Conservation (phyloP, 768 basidiomycete species). For the Rhizopogon salebrosus region DNA sequence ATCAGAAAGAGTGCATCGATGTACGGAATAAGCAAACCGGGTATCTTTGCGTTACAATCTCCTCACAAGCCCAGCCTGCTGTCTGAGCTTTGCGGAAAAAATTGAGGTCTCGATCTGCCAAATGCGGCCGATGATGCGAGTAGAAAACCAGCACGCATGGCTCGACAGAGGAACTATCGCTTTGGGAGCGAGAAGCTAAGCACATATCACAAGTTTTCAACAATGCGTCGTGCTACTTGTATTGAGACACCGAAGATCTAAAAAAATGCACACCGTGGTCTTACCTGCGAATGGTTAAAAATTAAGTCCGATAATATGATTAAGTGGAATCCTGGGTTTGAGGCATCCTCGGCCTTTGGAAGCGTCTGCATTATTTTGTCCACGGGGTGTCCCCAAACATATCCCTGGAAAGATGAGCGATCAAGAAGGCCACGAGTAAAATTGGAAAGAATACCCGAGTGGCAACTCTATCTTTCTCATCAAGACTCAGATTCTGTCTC, state of each 20-base stretch:
- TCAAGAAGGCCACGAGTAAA: conserved; percentile 7
- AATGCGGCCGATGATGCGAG: conserved; percentile 81
- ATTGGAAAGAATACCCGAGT: conserved; percentile 33
- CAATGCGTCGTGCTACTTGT: conserved; percentile 69
- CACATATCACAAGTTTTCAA: conserved; percentile 63
- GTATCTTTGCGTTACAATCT: conserved; percentile 59
- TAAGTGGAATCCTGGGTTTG: conserved; percentile 53
- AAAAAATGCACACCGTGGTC: conserved; percentile 2
- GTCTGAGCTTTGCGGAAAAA: conserved; percentile 67
- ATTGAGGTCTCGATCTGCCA: conserved; percentile 75
- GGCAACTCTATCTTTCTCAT: conserved; percentile 12
- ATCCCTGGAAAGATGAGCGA: conserved; percentile 45
- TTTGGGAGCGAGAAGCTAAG: conserved; percentile 19
- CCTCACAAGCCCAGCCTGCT: conserved; percentile 68
- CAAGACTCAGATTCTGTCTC: conserved; percentile 41
- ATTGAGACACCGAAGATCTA: conserved; percentile 1
- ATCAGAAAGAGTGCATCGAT: not conserved
- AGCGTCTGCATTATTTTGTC: conserved; percentile 23
- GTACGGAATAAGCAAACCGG: conserved; percentile 39
- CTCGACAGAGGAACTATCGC: conserved; percentile 12
- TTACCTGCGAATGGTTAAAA: conserved; percentile 90
- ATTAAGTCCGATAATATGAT: conserved; percentile 90
- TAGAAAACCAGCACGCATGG: conserved; percentile 76
- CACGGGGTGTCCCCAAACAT: conserved; percentile 72
- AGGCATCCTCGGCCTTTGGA: conserved; percentile 12